Evolutionary conservation across 2,329 filamentous ascomycete species (phyloP).

Genomic region (Seiridium unicorne): DNA sequence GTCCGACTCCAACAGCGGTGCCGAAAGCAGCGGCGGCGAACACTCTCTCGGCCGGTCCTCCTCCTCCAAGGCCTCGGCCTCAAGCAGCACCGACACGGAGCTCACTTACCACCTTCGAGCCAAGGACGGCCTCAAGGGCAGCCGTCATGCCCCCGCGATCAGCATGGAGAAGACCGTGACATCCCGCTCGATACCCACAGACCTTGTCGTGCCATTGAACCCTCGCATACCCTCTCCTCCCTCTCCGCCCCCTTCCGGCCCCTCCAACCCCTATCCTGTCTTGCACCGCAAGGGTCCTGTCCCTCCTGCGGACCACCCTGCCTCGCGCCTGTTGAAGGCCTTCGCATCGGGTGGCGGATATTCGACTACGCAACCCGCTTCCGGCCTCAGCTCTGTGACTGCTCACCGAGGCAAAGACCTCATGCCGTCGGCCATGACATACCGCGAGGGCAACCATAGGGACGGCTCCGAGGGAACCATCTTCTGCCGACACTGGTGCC

Average conservation of each 20-base stretch:
- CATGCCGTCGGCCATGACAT: too few relatives aligned
- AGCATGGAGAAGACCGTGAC: not conserved
- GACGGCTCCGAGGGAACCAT: conserved; percentile 4
- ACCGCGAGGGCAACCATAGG: too few relatives aligned
- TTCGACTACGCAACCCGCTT: not conserved
- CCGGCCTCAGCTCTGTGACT: not conserved
- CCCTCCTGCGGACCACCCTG: not conserved
- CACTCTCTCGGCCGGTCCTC: not conserved
- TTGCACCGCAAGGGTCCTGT: not conserved
- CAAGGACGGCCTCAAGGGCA: not conserved
- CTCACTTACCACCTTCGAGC: not conserved
- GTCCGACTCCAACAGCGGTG: not conserved
- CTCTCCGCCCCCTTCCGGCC: not conserved
- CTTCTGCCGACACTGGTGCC: conserved; percentile 48
- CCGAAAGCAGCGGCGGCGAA: not conserved
- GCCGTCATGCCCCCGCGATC: not conserved
- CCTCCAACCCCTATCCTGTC: not conserved
- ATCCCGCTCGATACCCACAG: not conserved
- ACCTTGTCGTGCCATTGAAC: not conserved
- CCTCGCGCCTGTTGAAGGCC: not conserved
- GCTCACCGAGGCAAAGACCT: not conserved
- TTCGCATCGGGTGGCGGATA: not conserved
- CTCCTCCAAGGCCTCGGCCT: not conserved
- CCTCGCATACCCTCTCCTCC: not conserved
- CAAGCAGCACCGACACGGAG: not conserved